A percentile compares a stretch with the other conserved stretches of the same genome.
phyloP scores from a whole-genome alignment of 176 grass and related monocot species.

The Hordeum vulgare region MorexV3_pseudomolecules_assembly NC_058520.1:23265650-23266149 shows the following conservation, averaged over 20 bases:
- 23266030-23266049: constrained; percentile 62
- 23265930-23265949: constrained; percentile 26
- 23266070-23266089: constrained; percentile 66
- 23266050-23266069: constrained; percentile 73
- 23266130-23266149: constrained; percentile 29
- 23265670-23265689: constrained; percentile 46
- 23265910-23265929: constrained; percentile 11
- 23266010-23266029: constrained; percentile 35
- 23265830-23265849: constrained; percentile 19
- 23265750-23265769: constrained; percentile 33
- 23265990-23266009: constrained; percentile 36
- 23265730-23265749: constrained; percentile 18
- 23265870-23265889: not conserved
- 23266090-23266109: constrained; percentile 39
- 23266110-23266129: constrained; percentile 15
- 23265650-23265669: constrained; percentile 45
- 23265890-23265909: constrained; percentile 24
- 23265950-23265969: constrained; percentile 50
- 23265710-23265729: constrained; percentile 37
- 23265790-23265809: constrained; percentile 6
- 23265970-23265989: constrained; percentile 27
- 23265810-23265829: constrained; percentile 23
- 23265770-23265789: constrained; percentile 24
- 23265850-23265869: constrained; percentile 14
- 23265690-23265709: constrained; percentile 43